Evolutionary conservation across 2,329 filamentous ascomycete species (phyloP), one percentile per base, ranked within the genome.

Genomic region (Aspergillus pseudonomiae): DNA sequence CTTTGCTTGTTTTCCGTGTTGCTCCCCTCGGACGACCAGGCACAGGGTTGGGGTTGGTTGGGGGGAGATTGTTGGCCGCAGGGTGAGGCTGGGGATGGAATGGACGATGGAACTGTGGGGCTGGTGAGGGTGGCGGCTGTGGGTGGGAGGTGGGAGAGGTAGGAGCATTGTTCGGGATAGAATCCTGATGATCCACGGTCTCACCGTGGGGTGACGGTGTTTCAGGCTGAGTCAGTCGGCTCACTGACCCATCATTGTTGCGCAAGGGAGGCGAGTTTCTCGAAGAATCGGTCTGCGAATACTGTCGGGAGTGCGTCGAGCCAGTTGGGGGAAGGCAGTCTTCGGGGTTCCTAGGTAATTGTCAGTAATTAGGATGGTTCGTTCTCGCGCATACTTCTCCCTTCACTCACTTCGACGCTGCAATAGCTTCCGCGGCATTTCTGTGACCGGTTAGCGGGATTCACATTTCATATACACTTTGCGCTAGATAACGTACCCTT

Each of bases 1-100:
- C 87, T 72, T 92, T 89, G 69, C 90, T 92, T 62, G 88, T 89
- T 62, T 92, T 90, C 59, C 92, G 86, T 63, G 89, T 89, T 32
- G 86, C 87, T 36, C 86, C 86, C 46, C 85, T 83, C 16, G 83
- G 84, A 45, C 84, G 81, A 65, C 80, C 77, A 5, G 79, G 75
- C 12, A 71, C 71, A 26, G 72, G 74, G 34, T 34, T 52, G 48
- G 48, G 72, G 77, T 3, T 79, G 79, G 26, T 77, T 75, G 61
- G 77, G 78, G 67, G 78, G 80, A 7, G 78, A 79, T 78, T 72
- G 43, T 72, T 64, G 36, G 73, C 69, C 16, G 74, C 66, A 52
- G 71, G 70, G 12, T 72, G 66, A 4, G 73, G 72, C 61, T 72
- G 71, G 12, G 72, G 68, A 26, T 52, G 48, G 28, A 52, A 52